Evolutionary conservation across 2,329 filamentous ascomycete genomes (phyloP).

Genomic region (Exophiala phaeomuriformis): DNA sequence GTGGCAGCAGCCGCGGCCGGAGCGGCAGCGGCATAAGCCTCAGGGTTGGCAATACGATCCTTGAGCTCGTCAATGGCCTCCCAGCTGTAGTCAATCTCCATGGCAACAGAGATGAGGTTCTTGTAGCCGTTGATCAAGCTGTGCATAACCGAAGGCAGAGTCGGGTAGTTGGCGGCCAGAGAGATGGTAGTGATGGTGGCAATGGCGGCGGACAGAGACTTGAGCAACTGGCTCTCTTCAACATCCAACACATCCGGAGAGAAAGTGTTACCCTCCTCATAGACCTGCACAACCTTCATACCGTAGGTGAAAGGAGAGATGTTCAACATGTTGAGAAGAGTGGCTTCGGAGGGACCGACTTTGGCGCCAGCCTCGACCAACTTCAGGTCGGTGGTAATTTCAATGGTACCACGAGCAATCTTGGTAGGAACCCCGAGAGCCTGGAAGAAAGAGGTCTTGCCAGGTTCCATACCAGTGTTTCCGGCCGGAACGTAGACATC

Average conservation of each 20-base stretch:
- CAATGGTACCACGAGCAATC: slow-evolving; percentile 99
- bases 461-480: slow-evolving; percentile 99
- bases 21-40: slow-evolving; percentile 81
- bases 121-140: slow-evolving; percentile 97
- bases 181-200: slow-evolving; percentile 83
- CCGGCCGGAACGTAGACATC: slow-evolving; percentile 95
- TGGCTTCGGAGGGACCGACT: slow-evolving; percentile 98
- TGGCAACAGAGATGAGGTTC: slow-evolving; percentile 82
- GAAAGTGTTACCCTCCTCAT: slow-evolving; percentile 96
- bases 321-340: slow-evolving; percentile 99
- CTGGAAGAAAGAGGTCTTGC: slow-evolving; percentile 99
- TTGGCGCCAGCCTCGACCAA: slow-evolving; percentile 86
- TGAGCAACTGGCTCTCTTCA: slow-evolving; percentile 86
- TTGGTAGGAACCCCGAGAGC: slow-evolving; percentile 99
- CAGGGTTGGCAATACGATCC: slow-evolving; percentile 98
- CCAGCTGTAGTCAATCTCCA: slow-evolving; percentile 89
- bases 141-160: slow-evolving; percentile 92
- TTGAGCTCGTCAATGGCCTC: slow-evolving; percentile 95
- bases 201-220: slow-evolving; percentile 72
- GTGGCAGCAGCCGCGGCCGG: slow-evolving; percentile 57
- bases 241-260: slow-evolving; percentile 80
- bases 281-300: slow-evolving; percentile 93
- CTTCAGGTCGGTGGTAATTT: slow-evolving; percentile 98
- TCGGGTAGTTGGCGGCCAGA: slow-evolving; percentile 89
- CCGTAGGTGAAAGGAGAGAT: slow-evolving; percentile 99